Evolutionary conservation across 495 filamentous ascomycete genomes (phyloP).

Genomic region (Tuber calosporum): DNA sequence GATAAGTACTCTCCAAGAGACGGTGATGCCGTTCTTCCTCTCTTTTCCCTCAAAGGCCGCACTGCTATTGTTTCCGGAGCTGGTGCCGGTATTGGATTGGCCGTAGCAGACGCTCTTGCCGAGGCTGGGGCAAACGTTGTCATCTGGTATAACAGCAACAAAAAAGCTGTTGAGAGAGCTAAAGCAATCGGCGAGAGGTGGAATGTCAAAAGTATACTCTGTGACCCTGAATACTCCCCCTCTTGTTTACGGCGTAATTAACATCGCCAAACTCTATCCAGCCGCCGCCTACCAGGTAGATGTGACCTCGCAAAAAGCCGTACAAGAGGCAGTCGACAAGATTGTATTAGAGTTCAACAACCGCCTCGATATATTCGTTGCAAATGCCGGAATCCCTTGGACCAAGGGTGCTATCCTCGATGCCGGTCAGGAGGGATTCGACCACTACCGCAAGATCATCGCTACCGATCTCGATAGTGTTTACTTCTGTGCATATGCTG

Average conservation of each 20-base stretch:
- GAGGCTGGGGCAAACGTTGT: constrained; percentile 84
- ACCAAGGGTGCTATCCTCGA: constrained; percentile 61
- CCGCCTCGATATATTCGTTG: constrained; percentile 71
- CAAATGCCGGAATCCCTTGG: constrained; percentile 73
- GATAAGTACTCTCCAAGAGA: constrained; percentile 49
- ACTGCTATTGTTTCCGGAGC: constrained; percentile 80
- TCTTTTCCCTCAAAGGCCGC: constrained; percentile 76
- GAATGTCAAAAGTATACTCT: constrained; percentile 65
- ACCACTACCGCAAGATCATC: constrained; percentile 63
- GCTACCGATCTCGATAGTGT: constrained; percentile 72
- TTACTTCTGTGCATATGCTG: constrained; percentile 72
- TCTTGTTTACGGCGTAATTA: neutral
- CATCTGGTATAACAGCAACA: constrained; percentile 78
- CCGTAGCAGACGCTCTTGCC: constrained; percentile 66
- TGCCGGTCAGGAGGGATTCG: constrained; percentile 45
- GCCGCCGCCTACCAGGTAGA: constrained; percentile 72
- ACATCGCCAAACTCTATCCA: constrained; percentile 34
- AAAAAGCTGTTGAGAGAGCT: constrained; percentile 62
- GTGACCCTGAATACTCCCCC: too few relatives aligned
- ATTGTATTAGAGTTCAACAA: constrained; percentile 61
- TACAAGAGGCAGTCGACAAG: constrained; percentile 54
- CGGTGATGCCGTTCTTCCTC: constrained; percentile 56
- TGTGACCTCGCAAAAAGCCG: constrained; percentile 54
- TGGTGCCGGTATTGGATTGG: constrained; percentile 71
- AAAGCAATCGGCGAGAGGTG: constrained; percentile 64